A percentile compares a stretch with the other conserved stretches of the same genome.
phyloP scores from a whole-genome alignment of 208 protist species.

The Naegleria lovaniensis region DNA sequence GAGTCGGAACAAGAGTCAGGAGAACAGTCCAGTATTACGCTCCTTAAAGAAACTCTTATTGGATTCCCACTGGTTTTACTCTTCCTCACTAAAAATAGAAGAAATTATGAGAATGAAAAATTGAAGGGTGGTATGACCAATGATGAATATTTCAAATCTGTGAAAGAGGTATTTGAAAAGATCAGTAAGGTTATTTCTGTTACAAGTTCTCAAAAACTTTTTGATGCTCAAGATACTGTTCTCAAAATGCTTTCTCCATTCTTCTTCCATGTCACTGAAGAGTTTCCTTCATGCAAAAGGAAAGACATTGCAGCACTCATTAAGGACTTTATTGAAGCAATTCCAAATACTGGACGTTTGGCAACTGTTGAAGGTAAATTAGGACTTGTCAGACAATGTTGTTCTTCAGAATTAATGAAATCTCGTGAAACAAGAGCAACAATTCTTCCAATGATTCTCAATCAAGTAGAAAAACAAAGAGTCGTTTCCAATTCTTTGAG shows the following conservation, averaged over 20 bases:
- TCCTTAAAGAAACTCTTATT: neutral
- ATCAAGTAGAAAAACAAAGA: neutral
- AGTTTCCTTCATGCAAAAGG: neutral
- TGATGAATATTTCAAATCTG: neutral
- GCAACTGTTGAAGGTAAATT: conserved; percentile 6
- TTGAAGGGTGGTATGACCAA: neutral
- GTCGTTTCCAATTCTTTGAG: neutral
- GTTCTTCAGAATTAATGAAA: neutral
- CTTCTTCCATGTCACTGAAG: neutral
- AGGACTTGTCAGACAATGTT: neutral
- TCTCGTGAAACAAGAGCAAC: neutral
- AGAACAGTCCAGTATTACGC: neutral
- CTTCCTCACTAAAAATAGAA: neutral
- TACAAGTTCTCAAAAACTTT: neutral
- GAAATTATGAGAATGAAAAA: neutral
- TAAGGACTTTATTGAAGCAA: neutral
- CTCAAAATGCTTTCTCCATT: neutral
- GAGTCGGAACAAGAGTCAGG: neutral
- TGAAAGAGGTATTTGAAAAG: neutral
- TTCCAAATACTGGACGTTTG: conserved; percentile 18
- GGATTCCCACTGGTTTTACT: neutral
- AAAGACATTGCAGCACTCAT: neutral
- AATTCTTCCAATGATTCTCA: neutral
- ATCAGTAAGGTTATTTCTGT: neutral
- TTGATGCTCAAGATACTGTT: neutral